Conservation (phyloP, 2,329 filamentous ascomycete species). For the Fusarium austroafricanum region DNA sequence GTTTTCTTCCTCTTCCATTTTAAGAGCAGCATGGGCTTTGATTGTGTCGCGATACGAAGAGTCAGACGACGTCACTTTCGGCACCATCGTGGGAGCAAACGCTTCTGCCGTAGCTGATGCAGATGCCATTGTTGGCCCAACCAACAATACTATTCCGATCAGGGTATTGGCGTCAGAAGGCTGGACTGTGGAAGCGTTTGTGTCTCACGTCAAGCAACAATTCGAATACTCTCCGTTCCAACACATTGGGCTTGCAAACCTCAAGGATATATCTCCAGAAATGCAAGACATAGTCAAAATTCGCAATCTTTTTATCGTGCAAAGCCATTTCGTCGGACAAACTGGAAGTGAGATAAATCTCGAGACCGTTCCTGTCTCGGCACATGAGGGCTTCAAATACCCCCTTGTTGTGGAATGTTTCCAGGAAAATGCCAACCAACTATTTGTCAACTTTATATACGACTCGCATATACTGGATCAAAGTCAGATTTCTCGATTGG, state of each 20-base stretch:
- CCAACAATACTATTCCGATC: background rate
- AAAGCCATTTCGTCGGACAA: background rate
- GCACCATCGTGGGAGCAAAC: background rate
- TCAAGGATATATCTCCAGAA: background rate
- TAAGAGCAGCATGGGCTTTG: background rate
- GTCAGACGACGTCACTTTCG: background rate
- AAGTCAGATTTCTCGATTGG: background rate
- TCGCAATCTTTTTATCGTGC: background rate
- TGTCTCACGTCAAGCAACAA: background rate
- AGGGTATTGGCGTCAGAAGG: background rate
- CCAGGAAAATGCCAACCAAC: background rate
- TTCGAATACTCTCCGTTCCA: background rate
- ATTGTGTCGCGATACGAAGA: background rate
- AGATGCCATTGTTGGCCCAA: background rate
- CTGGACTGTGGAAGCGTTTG: background rate
- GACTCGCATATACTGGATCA: background rate
- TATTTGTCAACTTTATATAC: background rate
- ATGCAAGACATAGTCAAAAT: background rate
- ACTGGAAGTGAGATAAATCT: background rate
- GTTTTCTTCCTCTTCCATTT: background rate
- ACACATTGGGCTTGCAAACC: background rate
- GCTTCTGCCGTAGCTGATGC: background rate
- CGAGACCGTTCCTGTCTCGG: background rate
- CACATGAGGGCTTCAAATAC: background rate
- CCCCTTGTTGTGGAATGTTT: background rate